Conservation (phyloP, 106 monocot species). For the Chionographis japonica region DNA sequence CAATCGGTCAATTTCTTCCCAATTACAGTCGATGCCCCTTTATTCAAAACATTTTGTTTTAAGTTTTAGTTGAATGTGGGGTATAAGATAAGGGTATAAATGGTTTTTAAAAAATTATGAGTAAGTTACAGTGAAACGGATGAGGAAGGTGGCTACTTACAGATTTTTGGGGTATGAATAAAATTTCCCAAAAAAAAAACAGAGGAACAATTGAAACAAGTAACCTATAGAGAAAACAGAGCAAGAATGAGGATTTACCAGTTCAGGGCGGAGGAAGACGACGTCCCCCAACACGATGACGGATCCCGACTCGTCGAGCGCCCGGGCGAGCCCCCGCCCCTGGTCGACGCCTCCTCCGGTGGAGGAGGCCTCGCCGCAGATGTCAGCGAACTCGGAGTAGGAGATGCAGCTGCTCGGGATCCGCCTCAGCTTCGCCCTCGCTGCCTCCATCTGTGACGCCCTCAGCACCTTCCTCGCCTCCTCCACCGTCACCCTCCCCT, state of each 20-base stretch:
- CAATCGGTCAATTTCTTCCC: too few species aligned
- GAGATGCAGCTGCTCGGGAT: conserved; percentile 31
- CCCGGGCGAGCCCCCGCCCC: conserved; percentile 29
- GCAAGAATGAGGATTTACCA: too few species aligned
- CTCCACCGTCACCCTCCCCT: conserved; percentile 29
- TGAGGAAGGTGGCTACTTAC: too few species aligned
- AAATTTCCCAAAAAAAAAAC: too few species aligned
- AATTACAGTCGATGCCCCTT: too few species aligned
- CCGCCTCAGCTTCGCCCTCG: conserved; percentile 35
- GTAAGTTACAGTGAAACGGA: too few species aligned
- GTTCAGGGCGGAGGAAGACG: conserved; percentile 42
- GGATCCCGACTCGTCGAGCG: conserved; percentile 64
- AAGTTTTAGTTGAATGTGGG: too few species aligned
- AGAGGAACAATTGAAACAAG: background rate
- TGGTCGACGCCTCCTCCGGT: conserved; percentile 14
- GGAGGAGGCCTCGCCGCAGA: conserved; percentile 38
- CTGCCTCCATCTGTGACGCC: conserved; percentile 48
- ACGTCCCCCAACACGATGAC: conserved; percentile 67
- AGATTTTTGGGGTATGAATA: too few species aligned
- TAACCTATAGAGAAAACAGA: background rate
- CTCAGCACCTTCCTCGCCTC: conserved; percentile 49
- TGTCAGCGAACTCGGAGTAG: conserved; percentile 34
- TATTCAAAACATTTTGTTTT: too few species aligned
- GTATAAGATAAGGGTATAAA: too few species aligned
- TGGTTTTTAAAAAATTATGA: too few species aligned